Base-by-base conservation (phyloP, 495 filamentous ascomycete species). In the Corynascus novoguineensis region DNA sequence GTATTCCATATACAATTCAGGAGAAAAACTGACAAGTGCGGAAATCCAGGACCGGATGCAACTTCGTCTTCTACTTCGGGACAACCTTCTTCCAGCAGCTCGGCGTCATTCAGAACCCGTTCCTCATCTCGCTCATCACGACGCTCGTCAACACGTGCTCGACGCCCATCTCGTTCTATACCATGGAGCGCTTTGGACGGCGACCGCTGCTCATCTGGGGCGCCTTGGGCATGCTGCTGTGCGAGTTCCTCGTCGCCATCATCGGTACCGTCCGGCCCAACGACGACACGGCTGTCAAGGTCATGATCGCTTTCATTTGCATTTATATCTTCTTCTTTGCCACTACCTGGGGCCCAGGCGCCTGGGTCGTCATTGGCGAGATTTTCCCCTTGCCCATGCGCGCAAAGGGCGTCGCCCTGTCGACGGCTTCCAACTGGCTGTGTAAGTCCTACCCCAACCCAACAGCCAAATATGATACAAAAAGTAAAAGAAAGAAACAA, bases 61-160 rank as follows among this genome's bases (percentile, higher is more conserved):
- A 95, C 79, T 92, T 92, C 73, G 83, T 95, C 73, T 92, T 95
- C 80, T 95, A 92, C 78, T 92, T 86, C 64, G 84, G 84, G 44
- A 89, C 87, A 37, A 80, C 84, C 44, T 92, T 92, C 80, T 87
- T 93, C 77, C 74, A 81, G 66, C 76, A 85, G 47, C 83, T 85
- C n/a, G 78, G 80, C 51, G 82, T 85, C 58, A 86, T 93, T 64
- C 59, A 63, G 37, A 82, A 91, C 74, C 80, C 87, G 56, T 95
- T 95, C 79, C 71, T 92, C 42, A 88, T 91, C 66, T 81, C 75
- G 53, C 74, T 95, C 59, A 82, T 95, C 71, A 88, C 83, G 46
- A 92, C 86, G 50, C 78, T 90, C 51, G 86, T 95, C 77, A 95
- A 95, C 71, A 88, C 93, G 32, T 73, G 71, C 66, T 89, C 86